These are phyloP conservation scores for Sorghum bicolor DNA, from an alignment of 176 grass and related monocot genomes.

Conservation along the genomic window DNA sequence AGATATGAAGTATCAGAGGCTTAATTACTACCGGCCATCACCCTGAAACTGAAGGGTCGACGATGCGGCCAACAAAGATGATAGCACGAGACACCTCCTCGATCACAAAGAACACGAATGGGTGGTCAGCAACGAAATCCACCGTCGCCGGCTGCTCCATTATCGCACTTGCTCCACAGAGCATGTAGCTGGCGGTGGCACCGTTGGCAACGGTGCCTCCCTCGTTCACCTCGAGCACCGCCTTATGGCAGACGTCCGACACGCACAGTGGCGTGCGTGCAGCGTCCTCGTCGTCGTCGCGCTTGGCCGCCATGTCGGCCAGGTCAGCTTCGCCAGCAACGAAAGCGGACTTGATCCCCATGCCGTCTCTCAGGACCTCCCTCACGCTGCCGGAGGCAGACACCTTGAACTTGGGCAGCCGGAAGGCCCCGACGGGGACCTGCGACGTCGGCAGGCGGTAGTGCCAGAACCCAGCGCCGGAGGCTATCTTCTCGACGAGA, in stretches of 20 bases:
- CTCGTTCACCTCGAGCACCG: neutral
- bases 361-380: neutral
- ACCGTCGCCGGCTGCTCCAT: neutral
- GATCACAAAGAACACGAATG: neutral
- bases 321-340: neutral
- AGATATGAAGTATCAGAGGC: no score
- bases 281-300: no score
- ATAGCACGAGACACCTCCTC: neutral
- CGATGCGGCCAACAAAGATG: neutral
- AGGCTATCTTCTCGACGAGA: neutral
- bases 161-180: neutral
- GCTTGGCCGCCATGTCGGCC: neutral
- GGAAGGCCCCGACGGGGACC: neutral
- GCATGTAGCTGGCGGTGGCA: neutral
- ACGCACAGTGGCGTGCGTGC: neutral
- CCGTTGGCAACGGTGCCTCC: neutral
- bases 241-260: neutral
- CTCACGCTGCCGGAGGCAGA: neutral
- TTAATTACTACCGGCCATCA: neutral
- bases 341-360: neutral
- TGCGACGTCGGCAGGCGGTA: neutral
- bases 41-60: no score
- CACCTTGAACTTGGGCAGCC: constrained; percentile 5
- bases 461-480: constrained; percentile 13
- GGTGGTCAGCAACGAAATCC: neutral